Percentiles rank a stretch among this genome's conserved stretches.
These are phyloP conservation scores for Vigna mungo DNA, from an alignment of 306 rosid genomes.

Conservation along the genomic window DNA sequence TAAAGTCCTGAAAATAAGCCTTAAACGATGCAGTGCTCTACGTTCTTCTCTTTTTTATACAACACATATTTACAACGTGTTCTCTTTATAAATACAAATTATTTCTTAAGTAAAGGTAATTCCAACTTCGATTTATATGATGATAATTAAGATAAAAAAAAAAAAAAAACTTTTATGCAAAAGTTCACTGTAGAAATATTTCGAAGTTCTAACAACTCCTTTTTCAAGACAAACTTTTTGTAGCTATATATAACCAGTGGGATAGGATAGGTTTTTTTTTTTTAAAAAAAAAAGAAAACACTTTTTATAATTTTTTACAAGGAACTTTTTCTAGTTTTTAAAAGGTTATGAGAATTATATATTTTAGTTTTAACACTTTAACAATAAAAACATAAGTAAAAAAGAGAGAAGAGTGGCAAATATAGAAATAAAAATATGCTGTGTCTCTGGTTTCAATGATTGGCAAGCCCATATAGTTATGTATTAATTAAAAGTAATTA, in stretches of 20 bases:
- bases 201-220: neutral
- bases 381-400: neutral
- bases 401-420: too few species aligned
- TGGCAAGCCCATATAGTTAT: neutral
- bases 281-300: neutral
- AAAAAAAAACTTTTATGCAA: constrained; percentile 1
- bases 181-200: constrained; percentile 19
- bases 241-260: constrained; percentile 8
- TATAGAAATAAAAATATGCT: neutral
- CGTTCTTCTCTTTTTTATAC: neutral
- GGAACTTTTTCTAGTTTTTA: neutral
- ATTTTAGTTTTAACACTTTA: neutral
- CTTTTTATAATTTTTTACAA: neutral
- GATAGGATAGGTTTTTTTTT: neutral
- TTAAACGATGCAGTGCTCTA: neutral
- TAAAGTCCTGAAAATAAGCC: too few species aligned
- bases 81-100: neutral
- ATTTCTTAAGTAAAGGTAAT: constrained; percentile 12
- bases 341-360: neutral
- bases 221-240: constrained; percentile 22
- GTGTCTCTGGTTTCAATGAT: neutral
- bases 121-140: neutral
- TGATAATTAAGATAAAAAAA: neutral
- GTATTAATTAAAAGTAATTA: too few species aligned
- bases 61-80: neutral